These are phyloP conservation scores for Xylariaceae sp. DNA, from an alignment of 2,329 filamentous ascomycete genomes.

Conservation along the genomic window DNA sequence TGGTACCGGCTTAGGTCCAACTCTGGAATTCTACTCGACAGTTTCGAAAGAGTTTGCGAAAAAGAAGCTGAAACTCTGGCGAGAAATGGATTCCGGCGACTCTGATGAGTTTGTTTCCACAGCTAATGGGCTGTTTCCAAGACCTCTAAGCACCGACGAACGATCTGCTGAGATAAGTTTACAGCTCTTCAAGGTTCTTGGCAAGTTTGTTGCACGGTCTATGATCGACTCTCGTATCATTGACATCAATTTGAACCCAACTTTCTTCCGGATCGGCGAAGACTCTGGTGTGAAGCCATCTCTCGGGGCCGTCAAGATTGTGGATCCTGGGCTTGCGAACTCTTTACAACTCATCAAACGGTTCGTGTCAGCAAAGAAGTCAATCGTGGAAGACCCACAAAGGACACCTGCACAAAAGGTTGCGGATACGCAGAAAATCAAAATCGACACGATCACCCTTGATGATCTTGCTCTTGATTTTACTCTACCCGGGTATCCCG, in stretches of 20 bases:
- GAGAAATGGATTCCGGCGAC: conserved; percentile 75
- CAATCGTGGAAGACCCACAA: conserved; percentile 67
- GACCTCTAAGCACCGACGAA: conserved; percentile 80
- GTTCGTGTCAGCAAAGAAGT: conserved; percentile 78
- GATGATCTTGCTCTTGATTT: conserved; percentile 93
- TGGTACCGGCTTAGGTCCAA: conserved; percentile 90
- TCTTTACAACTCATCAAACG: conserved; percentile 85
- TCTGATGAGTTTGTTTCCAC: conserved; percentile 80
- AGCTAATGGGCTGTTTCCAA: conserved; percentile 81
- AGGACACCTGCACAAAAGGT: conserved; percentile 69
- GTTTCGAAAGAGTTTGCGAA: conserved; percentile 97
- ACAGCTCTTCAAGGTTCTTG: conserved; percentile 85
- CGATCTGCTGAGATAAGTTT: conserved; percentile 82
- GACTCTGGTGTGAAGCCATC: conserved; percentile 71
- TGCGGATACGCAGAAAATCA: conserved; percentile 63
- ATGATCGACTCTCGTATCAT: conserved; percentile 99
- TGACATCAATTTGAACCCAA: conserved; percentile 94
- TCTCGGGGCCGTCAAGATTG: conserved; percentile 81
- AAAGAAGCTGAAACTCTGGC: conserved; percentile 95
- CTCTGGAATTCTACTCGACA: conserved; percentile 95
- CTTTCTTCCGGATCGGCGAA: conserved; percentile 92
- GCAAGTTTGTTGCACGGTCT: conserved; percentile 94
- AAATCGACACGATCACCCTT: conserved; percentile 70
- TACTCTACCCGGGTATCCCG: conserved; percentile 84
- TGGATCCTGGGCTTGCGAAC: conserved; percentile 80